These are phyloP conservation scores for Hypericum androsaemum DNA, from an alignment of 345 rosid genomes.

Conservation along the genomic window DNA sequence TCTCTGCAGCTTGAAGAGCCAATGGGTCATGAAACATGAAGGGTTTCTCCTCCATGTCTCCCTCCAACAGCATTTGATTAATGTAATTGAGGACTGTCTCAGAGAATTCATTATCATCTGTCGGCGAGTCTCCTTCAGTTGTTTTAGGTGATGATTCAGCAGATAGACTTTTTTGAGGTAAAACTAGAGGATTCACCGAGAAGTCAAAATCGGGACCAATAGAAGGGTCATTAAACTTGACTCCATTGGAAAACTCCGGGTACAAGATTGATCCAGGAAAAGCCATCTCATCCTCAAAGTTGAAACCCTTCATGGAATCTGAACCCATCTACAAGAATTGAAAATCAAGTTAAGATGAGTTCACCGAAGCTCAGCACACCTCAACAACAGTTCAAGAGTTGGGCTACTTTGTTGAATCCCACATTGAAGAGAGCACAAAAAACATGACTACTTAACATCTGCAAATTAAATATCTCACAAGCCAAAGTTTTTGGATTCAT, in stretches of 20 bases:
- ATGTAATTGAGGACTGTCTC: conserved; percentile 52
- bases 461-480: too few species aligned
- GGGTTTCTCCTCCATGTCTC: conserved; percentile 43
- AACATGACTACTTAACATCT: too few species aligned
- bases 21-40: conserved; percentile 38
- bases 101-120: conserved; percentile 36
- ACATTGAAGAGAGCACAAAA: too few species aligned
- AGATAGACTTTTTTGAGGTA: conserved; percentile 16
- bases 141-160: conserved; percentile 11
- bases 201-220: conserved; percentile 19
- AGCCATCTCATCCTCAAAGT: conserved; percentile 8
- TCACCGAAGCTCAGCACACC: too few species aligned
- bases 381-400: neutral
- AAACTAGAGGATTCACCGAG: conserved; percentile 14
- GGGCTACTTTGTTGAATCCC: too few species aligned
- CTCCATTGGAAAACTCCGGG: conserved; percentile 20
- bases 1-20: conserved; percentile 58
- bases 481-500: too few species aligned
- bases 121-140: conserved; percentile 24
- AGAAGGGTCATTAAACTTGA: conserved; percentile 23
- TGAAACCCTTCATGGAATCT: conserved; percentile 11
- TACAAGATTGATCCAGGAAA: conserved; percentile 3
- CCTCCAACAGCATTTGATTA: conserved; percentile 64
- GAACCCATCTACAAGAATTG: conserved; percentile 9
- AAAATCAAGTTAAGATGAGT: neutral